These are phyloP conservation scores for Hyaloperonospora brassicae DNA, from an alignment of 352 stramenopile species.

Conservation along the genomic window DNA sequence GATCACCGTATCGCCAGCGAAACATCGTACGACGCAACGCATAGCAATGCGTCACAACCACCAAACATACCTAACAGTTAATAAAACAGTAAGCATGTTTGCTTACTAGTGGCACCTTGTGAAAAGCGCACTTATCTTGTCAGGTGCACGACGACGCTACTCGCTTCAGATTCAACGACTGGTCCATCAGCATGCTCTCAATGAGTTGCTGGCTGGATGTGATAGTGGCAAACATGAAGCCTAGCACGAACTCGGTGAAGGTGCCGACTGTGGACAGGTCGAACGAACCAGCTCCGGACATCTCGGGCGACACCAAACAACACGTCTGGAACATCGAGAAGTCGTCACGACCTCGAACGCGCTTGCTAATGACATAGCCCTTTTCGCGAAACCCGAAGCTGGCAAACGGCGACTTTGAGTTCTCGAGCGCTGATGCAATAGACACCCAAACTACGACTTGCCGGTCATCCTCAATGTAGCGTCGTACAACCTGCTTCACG, in stretches of 20 bases:
- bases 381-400: slow-evolving; percentile 44
- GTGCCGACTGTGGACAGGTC: slow-evolving; percentile 21
- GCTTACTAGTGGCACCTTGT: no score
- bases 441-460: slow-evolving; percentile 55
- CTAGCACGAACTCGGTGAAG: slow-evolving; percentile 37
- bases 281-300: slow-evolving; percentile 22
- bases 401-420: slow-evolving; percentile 53
- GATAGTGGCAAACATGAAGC: slow-evolving; percentile 29
- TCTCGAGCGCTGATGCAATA: slow-evolving; percentile 41
- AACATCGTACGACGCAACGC: no score
- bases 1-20: no score
- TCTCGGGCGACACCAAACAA: slow-evolving; percentile 46
- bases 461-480: slow-evolving; percentile 39
- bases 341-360: no score
- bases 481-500: slow-evolving; percentile 47
- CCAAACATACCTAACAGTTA: no score
- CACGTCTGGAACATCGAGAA: slow-evolving; percentile 45
- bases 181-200: slow-evolving; percentile 36
- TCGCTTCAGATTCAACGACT: no score
- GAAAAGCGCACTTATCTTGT: no score
- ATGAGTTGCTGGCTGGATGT: slow-evolving; percentile 43
- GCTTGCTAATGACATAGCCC: slow-evolving; percentile 37
- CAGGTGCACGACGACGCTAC: no score
- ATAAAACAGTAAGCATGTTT: no score
- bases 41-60: no score